Conservation (phyloP, 2,329 filamentous ascomycete genomes). For the Verticillium nonalfalfae region DNA sequence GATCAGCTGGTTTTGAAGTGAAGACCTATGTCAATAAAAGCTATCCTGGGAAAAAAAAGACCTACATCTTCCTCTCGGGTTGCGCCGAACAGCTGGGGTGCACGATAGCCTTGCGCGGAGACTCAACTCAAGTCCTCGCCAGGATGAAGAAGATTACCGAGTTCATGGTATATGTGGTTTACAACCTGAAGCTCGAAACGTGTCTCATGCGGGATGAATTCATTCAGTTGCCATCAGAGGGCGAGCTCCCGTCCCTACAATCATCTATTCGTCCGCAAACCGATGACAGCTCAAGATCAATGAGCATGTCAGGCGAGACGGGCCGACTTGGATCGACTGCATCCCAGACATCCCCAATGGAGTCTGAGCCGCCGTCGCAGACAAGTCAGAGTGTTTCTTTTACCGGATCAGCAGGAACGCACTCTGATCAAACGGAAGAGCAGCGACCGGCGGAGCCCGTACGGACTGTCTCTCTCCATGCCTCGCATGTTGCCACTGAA, state of each 20-base stretch:
- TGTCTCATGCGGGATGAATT: constrained; percentile 91
- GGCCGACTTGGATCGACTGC: neutral
- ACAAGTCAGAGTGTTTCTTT: neutral
- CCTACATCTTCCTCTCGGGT: constrained; percentile 90
- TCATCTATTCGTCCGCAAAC: constrained; percentile 12
- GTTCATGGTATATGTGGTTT: constrained; percentile 98
- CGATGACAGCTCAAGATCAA: neutral
- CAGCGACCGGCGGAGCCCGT: constrained; percentile 11
- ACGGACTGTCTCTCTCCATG: constrained; percentile 28
- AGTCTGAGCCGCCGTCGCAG: neutral
- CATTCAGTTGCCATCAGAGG: constrained; percentile 67
- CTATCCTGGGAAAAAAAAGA: constrained; percentile 73
- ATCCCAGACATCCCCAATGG: neutral
- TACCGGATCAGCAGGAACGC: neutral
- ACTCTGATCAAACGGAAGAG: constrained; percentile 20
- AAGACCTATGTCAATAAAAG: constrained; percentile 86
- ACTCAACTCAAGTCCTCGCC: constrained; percentile 61
- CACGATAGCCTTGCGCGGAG: constrained; percentile 86
- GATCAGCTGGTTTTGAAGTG: constrained; percentile 84
- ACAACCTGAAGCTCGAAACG: constrained; percentile 93
- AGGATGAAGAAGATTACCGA: constrained; percentile 91
- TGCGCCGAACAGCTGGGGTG: constrained; percentile 87
- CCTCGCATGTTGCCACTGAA: constrained; percentile 31
- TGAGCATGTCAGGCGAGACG: constrained; percentile 16
- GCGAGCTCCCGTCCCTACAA: constrained; percentile 31